These are phyloP conservation scores for Mortierella sp. DNA, from an alignment of 371 early-diverging fungal species.

Conservation along the genomic window DNA sequence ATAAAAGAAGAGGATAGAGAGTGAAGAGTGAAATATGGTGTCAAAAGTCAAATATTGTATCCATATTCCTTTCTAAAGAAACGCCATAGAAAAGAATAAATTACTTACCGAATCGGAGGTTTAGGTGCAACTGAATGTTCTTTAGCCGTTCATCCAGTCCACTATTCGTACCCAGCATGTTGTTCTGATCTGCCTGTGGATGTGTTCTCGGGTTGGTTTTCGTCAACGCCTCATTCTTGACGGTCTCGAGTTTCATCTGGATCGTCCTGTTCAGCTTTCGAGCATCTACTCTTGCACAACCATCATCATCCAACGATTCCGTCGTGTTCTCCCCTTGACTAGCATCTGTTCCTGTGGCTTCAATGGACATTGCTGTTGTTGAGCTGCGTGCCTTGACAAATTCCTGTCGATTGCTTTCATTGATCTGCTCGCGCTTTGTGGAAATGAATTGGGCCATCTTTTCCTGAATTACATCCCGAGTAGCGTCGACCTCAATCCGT, in stretches of 20 bases:
- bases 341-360: background rate
- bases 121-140: constrained; percentile 73
- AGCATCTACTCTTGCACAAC: constrained; percentile 78
- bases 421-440: constrained; percentile 70
- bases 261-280: constrained; percentile 79
- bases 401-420: constrained; percentile 77
- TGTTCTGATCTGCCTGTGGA: constrained; percentile 24
- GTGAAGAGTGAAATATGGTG: background rate
- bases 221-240: constrained; percentile 81
- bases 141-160: constrained; percentile 64
- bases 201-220: constrained; percentile 65
- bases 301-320: constrained; percentile 31
- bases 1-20: constrained; percentile 2
- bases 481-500: constrained; percentile 23
- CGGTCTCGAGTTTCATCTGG: constrained; percentile 85
- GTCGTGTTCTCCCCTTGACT: background rate
- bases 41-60: no score
- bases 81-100: constrained; percentile 41
- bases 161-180: constrained; percentile 15
- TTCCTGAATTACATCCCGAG: constrained; percentile 39
- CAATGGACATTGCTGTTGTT: constrained; percentile 45
- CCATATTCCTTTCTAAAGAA: background rate
- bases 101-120: constrained; percentile 65
- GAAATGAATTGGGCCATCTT: constrained; percentile 69
- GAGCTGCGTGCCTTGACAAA: constrained; percentile 56